Conservation (phyloP, 257 asterid genomes). For the Solanum sejunctum region DNA sequence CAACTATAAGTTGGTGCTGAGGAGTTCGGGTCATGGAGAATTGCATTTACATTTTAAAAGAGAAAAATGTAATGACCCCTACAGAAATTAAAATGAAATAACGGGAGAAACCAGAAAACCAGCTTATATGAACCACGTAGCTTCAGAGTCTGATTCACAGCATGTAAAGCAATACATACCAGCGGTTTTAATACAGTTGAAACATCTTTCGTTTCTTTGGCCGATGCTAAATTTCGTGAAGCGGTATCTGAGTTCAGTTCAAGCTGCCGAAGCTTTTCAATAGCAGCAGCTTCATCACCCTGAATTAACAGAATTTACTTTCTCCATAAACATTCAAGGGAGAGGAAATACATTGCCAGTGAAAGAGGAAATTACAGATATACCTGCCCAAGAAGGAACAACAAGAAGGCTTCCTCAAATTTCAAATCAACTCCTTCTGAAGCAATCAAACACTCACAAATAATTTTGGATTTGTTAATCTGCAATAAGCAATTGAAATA, state of each 20-base stretch:
- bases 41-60: not conserved
- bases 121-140: not conserved
- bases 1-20: not conserved
- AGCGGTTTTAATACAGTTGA: conserved; percentile 49
- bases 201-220: conserved; percentile 42
- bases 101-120: not conserved
- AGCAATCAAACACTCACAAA: conserved; percentile 74
- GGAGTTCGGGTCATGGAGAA: not conserved
- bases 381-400: conserved; percentile 96
- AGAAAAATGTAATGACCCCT: not conserved
- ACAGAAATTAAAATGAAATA: not conserved
- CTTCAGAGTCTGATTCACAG: not conserved
- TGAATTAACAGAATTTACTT: conserved; percentile 18
- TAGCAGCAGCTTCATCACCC: conserved; percentile 79
- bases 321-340: not conserved
- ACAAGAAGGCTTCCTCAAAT: conserved; percentile 90
- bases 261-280: conserved; percentile 65
- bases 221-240: conserved; percentile 38
- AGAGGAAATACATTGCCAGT: conserved; percentile 1
- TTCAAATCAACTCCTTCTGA: conserved; percentile 89
- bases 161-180: conserved; percentile 29
- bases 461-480: conserved; percentile 71
- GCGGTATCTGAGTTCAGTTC: conserved; percentile 38
- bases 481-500: conserved; percentile 15
- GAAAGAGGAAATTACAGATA: conserved; percentile 10